Conservation (phyloP, 176 grass and related monocot species). For the Tillandsia fasciculata region DNA sequence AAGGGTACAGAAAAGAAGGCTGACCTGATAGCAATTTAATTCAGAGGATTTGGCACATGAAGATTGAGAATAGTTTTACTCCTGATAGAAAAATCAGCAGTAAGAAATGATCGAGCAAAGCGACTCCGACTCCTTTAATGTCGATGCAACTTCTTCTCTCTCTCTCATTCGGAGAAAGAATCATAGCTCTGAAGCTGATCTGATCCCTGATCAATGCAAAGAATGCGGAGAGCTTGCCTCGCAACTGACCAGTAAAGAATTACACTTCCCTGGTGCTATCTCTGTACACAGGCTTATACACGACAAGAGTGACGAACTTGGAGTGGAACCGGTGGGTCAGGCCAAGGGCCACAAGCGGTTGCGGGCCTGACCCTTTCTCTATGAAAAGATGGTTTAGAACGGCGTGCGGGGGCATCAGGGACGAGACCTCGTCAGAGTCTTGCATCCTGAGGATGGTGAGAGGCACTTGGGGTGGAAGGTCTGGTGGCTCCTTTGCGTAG, state of each 20-base stretch:
- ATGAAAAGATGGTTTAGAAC: slow-evolving; percentile 83
- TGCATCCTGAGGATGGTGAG: slow-evolving; percentile 64
- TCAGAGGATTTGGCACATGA: too few species aligned
- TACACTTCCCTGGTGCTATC: slow-evolving; percentile 27
- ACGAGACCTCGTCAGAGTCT: slow-evolving; percentile 1
- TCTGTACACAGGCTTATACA: slow-evolving; percentile 59
- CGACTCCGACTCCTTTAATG: too few species aligned
- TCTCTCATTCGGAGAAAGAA: neutral
- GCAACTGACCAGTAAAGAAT: neutral
- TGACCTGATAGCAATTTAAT: too few species aligned
- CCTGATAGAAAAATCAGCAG: too few species aligned
- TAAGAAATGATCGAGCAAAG: too few species aligned
- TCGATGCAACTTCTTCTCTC: neutral
- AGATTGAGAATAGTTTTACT: too few species aligned
- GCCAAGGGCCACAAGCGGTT: slow-evolving; percentile 69
- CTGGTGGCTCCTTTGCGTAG: slow-evolving; percentile 80
- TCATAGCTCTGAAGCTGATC: neutral
- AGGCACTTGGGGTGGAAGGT: slow-evolving; percentile 69
- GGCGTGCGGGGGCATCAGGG: slow-evolving; percentile 53
- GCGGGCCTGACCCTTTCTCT: slow-evolving; percentile 75
- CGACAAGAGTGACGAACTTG: slow-evolving; percentile 77
- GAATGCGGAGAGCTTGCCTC: neutral
- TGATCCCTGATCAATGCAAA: neutral
- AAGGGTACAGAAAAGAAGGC: too few species aligned
- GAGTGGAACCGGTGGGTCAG: slow-evolving; percentile 69